Conservation (phyloP, 2,329 filamentous ascomycete genomes). For the Knoxdaviesia proteae region DNA sequence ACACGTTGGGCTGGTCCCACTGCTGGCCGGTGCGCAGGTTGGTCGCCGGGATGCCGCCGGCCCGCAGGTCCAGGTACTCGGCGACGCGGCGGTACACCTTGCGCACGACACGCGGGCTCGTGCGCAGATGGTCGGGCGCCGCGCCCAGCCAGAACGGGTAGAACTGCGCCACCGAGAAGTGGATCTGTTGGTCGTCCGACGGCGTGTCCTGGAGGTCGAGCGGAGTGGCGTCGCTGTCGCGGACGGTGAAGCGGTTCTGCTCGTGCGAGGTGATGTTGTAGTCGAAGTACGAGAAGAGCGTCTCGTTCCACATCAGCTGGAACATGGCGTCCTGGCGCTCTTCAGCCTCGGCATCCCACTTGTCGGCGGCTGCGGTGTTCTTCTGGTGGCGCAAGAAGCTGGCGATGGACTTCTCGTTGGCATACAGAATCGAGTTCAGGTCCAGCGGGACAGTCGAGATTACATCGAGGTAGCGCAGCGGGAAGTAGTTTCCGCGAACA, state of each 20-base stretch:
- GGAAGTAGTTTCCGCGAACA: slow-evolving; percentile 39
- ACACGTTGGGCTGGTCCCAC: slow-evolving; percentile 52
- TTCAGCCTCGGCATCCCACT: slow-evolving; percentile 27
- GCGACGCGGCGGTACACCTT: slow-evolving; percentile 31
- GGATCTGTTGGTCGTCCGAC: slow-evolving; percentile 27
- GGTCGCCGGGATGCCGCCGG: slow-evolving; percentile 39
- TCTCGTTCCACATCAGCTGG: slow-evolving; percentile 41
- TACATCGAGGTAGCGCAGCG: slow-evolving; percentile 40
- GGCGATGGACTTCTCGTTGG: slow-evolving; percentile 39
- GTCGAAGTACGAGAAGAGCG: slow-evolving; percentile 44
- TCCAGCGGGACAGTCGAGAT: slow-evolving; percentile 39
- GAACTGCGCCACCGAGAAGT: slow-evolving; percentile 38
- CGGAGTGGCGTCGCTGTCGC: slow-evolving; percentile 19
- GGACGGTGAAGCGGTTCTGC: slow-evolving; percentile 32
- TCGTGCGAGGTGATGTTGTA: slow-evolving; percentile 39
- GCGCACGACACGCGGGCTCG: slow-evolving; percentile 36
- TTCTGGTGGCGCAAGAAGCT: slow-evolving; percentile 29
- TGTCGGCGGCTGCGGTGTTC: slow-evolving; percentile 24
- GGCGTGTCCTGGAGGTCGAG: slow-evolving; percentile 7
- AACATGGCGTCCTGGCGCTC: slow-evolving; percentile 41
- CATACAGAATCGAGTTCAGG: slow-evolving; percentile 47
- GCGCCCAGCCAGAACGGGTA: slow-evolving; percentile 52
- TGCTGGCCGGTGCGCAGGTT: slow-evolving; percentile 41
- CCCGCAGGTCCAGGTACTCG: slow-evolving; percentile 26
- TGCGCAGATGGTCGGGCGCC: slow-evolving; percentile 32